Base-by-base conservation (phyloP, 1,284 basidiomycete species). In the Irpex rosettiformis region DNA sequence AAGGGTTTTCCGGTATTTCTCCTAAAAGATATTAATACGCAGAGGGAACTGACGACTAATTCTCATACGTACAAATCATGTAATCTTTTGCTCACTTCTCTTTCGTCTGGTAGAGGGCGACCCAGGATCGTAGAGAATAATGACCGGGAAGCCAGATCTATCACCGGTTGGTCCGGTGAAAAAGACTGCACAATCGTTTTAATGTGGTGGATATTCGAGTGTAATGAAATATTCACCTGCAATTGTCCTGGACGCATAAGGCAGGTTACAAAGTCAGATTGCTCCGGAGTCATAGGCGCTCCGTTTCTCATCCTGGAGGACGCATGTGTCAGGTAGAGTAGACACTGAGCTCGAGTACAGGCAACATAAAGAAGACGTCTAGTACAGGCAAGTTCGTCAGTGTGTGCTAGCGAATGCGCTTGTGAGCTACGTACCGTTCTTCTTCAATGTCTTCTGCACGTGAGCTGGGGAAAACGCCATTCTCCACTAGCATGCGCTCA, bases 321-420 rank as follows among this genome's bases (percentile, higher is more conserved):
- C 6, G 77, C 70, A 64, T 83, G 72, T 0, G 83, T 78, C 16
- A 93, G 69, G 69, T 91, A 91, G 25, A 96, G 77, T 16, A 94
- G 76, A 2, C 79, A 78, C 68, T 96, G 89, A 0, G 94, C 94
- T 8, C 94, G 84, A 0, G 94, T 97, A 75, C 93, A 94, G 0
- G 93, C 94, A 3, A 96, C 94, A 68, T 95, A 97, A 21, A 96
- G 80, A 57, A 96, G 73, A 7, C 93, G 86, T 54, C 89, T 90
- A 45, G 24, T 21, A 27, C 33, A 37, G 2, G 16, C 8, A 2
- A 29, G 6, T 1, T 13, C 3, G 13, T 51, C 3, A 51, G 37
- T 11, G 42, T 25, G n/a, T 55, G 16, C n/a, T 27, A 40, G 28
- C 53, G 40, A 13, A 49, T 16, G 27, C 7, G 22, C 25, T n/a